phyloP scores from a whole-genome alignment of 257 asterid species.

The Rehmannia glutinosa region DNA sequence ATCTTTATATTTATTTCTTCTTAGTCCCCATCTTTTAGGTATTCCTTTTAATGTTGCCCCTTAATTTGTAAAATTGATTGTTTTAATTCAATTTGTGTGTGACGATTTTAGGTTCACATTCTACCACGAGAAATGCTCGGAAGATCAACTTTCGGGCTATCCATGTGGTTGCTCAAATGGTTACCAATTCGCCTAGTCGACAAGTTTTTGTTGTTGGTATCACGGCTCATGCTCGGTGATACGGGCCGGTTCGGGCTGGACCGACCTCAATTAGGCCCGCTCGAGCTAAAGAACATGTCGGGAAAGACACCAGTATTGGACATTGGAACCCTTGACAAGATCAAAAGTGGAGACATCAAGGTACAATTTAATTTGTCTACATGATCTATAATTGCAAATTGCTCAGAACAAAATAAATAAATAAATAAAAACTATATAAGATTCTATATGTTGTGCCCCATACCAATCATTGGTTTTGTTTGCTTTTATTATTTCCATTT shows the following conservation, averaged over 20 bases:
- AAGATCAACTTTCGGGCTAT: conserved; percentile 60
- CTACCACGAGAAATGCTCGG: conserved; percentile 70
- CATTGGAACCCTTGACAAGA: conserved; percentile 69
- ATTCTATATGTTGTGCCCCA: too few species aligned
- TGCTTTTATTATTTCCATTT: conserved; percentile 2
- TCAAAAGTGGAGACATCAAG: conserved; percentile 59
- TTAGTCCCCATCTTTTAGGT: conserved; percentile 6
- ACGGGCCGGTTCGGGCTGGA: conserved; percentile 47
- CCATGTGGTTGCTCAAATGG: conserved; percentile 65
- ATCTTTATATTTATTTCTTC: not conserved
- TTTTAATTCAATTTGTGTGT: not conserved
- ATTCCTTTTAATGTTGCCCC: not conserved
- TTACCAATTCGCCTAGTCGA: conserved; percentile 54
- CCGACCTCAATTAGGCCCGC: conserved; percentile 58
- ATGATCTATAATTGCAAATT: not conserved
- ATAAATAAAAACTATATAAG: not conserved
- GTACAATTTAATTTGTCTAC: conserved; percentile 20
- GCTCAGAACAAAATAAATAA: too few species aligned
- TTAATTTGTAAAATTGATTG: not conserved
- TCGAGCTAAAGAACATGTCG: conserved; percentile 45
- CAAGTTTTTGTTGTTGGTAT: conserved; percentile 29
- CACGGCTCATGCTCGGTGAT: conserved; percentile 55
- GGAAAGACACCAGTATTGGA: conserved; percentile 78
- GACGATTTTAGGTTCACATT: conserved; percentile 49
- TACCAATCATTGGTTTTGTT: conserved; percentile 31